Evolutionary conservation across 192 early-diverging fungal genomes (phyloP), one percentile per base, ranked within the genome.

Genomic region (Coemansia sp.): DNA sequence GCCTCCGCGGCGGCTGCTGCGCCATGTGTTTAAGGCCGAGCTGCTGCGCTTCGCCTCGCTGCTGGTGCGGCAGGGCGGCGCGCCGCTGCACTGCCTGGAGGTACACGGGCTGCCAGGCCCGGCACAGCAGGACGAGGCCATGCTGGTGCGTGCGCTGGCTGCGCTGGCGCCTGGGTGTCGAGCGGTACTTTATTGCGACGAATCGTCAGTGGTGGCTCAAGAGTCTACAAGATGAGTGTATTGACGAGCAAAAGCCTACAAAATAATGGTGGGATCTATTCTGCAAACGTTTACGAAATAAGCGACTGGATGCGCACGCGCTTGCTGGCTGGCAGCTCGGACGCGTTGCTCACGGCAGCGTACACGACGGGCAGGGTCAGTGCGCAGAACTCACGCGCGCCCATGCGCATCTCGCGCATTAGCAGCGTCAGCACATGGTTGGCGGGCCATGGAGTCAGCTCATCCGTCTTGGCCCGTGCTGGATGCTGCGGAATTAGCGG

Each of bases 251-350:
- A n/a, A n/a, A n/a, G n/a, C n/a, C n/a, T n/a, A n/a, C n/a, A n/a
- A n/a, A n/a, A n/a, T n/a, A n/a, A n/a, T n/a, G n/a, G n/a, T n/a
- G n/a, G n/a, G n/a, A n/a, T n/a, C n/a, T n/a, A n/a, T n/a, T 32
- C 17, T 29, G 32, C 14, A 6, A 5, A 3, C 15, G 9, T 23
- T 39, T 35, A 60, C 0, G 62, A 53, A 13, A 72, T 11, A 3
- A 72, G 46, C 7, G 70, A 56, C 8, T 54, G 50, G 9, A 72
- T 72, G 14, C 63, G 53, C 62, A 72, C 66, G 14, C 70, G 62
- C 53, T 58, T 47, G 26, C 55, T 50, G 10, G 35, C 24, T 2
- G 62, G 54, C 49, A 66, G 29, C 4, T 15, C 50, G 8, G 47
- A 9, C 5, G 62, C 34, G 22, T 39, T 43, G 22, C 50, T 26